phyloP scores from a whole-genome alignment of 192 early-diverging fungal genomes.

The Coemansia sp. region DNA sequence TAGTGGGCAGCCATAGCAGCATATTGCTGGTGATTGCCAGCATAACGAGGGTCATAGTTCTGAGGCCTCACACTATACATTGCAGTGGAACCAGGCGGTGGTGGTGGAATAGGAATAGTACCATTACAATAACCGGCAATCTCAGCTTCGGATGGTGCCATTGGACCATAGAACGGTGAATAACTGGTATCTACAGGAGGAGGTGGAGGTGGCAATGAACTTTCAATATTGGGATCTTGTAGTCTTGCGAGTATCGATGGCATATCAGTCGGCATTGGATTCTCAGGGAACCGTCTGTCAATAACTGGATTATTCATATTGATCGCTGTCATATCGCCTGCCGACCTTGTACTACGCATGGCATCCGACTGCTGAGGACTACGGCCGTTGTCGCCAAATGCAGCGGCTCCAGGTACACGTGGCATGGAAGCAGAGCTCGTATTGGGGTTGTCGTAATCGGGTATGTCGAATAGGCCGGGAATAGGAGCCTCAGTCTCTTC shows the following conservation, averaged over 20 bases:
- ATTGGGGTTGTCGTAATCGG: neutral
- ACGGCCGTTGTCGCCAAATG: neutral
- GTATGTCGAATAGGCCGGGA: neutral
- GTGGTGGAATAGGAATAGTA: neutral
- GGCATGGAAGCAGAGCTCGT: neutral
- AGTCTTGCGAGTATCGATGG: neutral
- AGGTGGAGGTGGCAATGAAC: neutral
- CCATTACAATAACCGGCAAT: neutral
- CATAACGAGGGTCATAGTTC: neutral
- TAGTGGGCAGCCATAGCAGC: neutral
- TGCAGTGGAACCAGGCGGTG: neutral
- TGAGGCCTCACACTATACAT: neutral
- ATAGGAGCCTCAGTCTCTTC: neutral
- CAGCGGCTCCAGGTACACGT: neutral
- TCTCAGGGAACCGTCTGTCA: neutral
- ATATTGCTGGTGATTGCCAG: neutral
- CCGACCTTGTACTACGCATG: neutral
- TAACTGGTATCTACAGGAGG: neutral
- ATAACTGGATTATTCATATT: neutral
- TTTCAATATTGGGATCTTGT: neutral
- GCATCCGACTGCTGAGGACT: neutral
- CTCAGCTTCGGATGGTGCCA: neutral
- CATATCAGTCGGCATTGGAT: neutral
- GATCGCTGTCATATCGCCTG: neutral
- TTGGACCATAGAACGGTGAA: neutral